Conservation (phyloP, 805 yeast genomes). For the Saturnispora halmiae region DNA sequence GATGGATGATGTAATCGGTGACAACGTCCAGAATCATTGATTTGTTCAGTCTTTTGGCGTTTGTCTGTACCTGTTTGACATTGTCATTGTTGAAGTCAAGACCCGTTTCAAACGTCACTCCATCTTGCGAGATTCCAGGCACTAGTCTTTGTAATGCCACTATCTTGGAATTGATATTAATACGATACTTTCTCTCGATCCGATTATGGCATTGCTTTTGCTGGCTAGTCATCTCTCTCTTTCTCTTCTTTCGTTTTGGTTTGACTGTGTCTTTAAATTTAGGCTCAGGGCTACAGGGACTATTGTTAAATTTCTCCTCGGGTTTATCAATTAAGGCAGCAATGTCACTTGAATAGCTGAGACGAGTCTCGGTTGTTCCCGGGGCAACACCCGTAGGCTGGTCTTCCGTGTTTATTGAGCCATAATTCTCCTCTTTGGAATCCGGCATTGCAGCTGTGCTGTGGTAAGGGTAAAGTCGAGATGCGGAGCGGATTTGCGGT, state of each 20-base stretch:
- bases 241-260: constrained; percentile 5
- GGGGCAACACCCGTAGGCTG: no score
- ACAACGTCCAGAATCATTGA: constrained; percentile 63
- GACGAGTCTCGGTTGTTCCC: no score
- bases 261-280: no score
- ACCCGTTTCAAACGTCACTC: constrained; percentile 55
- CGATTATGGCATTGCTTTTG: constrained; percentile 68
- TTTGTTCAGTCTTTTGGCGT: constrained; percentile 44
- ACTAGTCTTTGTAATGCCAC: constrained; percentile 58
- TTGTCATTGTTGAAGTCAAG: constrained; percentile 9
- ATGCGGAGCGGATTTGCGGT: no score
- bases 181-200: constrained; percentile 62
- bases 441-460: no score
- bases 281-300: no score
- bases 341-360: no score
- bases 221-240: constrained; percentile 25
- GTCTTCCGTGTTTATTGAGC: no score
- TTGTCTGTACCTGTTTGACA: constrained; percentile 5
- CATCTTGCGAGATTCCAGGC: constrained; percentile 57
- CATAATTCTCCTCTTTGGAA: no score
- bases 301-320: no score
- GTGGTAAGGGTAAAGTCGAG: no score
- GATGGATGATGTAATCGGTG: constrained; percentile 45
- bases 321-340: no score
- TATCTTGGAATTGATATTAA: constrained; percentile 62